These are phyloP conservation scores for Pleurozium schreberi DNA, from an alignment of 225 moss, liverwort and hornwort species.

Conservation along the genomic window DNA sequence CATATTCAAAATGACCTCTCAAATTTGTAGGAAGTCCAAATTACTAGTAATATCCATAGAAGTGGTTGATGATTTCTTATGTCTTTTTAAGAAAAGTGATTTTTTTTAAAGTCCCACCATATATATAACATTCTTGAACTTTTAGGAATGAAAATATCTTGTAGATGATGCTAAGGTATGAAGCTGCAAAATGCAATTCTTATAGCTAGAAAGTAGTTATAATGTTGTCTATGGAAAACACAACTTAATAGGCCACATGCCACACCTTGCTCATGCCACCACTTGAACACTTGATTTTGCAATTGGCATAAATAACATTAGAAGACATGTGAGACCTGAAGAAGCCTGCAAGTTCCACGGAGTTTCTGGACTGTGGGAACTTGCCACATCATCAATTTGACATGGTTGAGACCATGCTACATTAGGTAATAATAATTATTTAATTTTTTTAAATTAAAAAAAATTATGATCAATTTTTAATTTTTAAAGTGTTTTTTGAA, in stretches of 20 bases:
- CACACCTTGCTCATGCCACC: background rate
- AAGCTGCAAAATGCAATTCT: background rate
- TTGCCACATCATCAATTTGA: too few species aligned
- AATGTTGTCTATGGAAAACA: background rate
- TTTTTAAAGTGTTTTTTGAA: too few species aligned
- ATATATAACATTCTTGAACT: background rate
- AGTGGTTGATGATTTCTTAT: background rate
- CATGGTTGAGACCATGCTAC: too few species aligned
- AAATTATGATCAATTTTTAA: too few species aligned
- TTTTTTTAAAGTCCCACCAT: background rate
- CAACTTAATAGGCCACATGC: background rate
- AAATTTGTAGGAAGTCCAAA: background rate
- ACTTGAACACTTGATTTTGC: background rate
- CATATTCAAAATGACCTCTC: background rate
- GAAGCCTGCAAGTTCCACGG: too few species aligned
- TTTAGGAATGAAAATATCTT: background rate
- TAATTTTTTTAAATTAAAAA: too few species aligned
- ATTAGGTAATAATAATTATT: too few species aligned
- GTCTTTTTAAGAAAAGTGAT: background rate
- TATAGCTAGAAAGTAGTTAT: background rate
- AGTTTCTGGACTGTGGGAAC: too few species aligned
- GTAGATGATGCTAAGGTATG: background rate
- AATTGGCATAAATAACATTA: too few species aligned
- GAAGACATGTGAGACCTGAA: too few species aligned
- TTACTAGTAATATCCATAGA: fast-evolving